Evolutionary conservation across 2,329 filamentous ascomycete species (phyloP).

Genomic region (Alternaria arbusti): DNA sequence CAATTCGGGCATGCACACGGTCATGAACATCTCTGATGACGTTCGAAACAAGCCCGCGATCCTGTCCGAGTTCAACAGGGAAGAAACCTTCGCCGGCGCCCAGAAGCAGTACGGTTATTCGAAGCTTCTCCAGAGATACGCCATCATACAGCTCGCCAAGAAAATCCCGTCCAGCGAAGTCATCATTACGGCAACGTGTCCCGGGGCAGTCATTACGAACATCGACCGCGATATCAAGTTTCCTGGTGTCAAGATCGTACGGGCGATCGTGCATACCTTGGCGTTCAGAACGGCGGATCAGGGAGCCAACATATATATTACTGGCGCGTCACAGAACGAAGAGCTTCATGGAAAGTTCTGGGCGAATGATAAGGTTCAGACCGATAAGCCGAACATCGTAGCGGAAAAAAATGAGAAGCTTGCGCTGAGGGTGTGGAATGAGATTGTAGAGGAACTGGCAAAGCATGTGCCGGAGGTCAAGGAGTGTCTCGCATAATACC

Average conservation of each 20-base stretch:
- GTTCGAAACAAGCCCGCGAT: neutral
- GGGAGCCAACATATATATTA: neutral
- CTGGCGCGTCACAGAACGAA: neutral
- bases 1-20: neutral
- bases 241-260: neutral
- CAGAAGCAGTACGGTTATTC: neutral
- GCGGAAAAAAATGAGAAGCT: neutral
- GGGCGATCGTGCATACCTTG: neutral
- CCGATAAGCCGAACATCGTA: neutral
- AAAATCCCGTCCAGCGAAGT: neutral
- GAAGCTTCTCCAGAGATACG: neutral
- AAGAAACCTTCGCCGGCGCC: neutral
- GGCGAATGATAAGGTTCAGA: neutral
- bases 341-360: neutral
- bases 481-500: neutral
- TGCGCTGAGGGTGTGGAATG: neutral
- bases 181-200: neutral
- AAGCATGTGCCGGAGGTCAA: neutral
- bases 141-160: neutral
- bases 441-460: neutral
- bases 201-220: neutral
- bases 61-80: neutral
- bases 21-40: neutral
- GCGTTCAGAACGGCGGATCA: neutral
- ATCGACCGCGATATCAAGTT: neutral